Base-by-base conservation (phyloP, 2,329 filamentous ascomycete genomes). In the Xylariomycetidae sp. region DNA sequence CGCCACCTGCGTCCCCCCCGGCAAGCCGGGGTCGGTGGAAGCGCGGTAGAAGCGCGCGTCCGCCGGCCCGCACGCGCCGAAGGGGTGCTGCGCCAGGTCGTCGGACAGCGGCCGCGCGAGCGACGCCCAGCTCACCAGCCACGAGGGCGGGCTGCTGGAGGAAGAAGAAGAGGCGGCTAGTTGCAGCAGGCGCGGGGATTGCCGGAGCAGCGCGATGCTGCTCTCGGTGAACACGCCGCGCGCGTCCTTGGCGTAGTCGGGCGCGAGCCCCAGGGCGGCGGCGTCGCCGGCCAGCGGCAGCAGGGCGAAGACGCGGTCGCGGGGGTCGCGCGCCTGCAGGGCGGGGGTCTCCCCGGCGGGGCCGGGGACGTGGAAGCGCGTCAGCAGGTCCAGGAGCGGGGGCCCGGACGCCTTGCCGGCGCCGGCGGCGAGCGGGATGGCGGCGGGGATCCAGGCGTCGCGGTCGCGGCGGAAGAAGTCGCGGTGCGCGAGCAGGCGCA, bases 61-160 rank as follows among this genome's bases (percentile, higher is more conserved):
- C 5, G 43, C 45, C 2, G 40, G 43, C 0, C 45, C 45, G 19
- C 45, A 48, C 20, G 45, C 45, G 15, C 42, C 34, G 35, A 48
- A 48, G 0, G 30, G 36, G 4, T 40, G 41, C 18, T 20, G 32
- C 4, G 45, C 31, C 3, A 47, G 34, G 1, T 36, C 36, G 5
- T 40, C 39, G 3, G 44, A 42, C 4, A 37, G 30, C 10, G 42
- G 46, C 12, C 40, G 38, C 9, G 45, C 42, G 31, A 45, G 35
- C n/a, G n/a, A n/a, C n/a, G n/a, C n/a, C n/a, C n/a, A n/a, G n/a
- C n/a, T n/a, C n/a, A n/a, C n/a, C n/a, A n/a, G n/a, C n/a, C n/a
- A n/a, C n/a, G n/a, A n/a, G n/a, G n/a, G n/a, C n/a, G n/a, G n/a
- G n/a, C n/a, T n/a, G n/a, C n/a, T n/a, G n/a, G n/a, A n/a, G n/a